These are phyloP conservation scores for Priceomyces fermenticarens DNA, from an alignment of 805 yeast species.

Conservation along the genomic window DNA sequence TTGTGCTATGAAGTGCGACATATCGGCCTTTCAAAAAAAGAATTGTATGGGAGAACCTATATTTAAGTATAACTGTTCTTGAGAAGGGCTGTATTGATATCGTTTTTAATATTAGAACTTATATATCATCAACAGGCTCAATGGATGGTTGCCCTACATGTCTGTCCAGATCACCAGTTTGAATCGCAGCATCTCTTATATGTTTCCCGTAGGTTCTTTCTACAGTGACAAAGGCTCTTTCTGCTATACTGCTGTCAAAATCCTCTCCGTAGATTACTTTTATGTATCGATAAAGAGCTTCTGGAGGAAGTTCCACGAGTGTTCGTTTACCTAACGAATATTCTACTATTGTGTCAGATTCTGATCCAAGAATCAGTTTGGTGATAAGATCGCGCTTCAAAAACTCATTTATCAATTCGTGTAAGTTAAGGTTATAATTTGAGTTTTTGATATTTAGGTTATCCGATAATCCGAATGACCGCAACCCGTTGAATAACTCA, in stretches of 20 bases:
- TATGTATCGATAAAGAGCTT: slow-evolving; percentile 22
- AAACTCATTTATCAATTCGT: slow-evolving; percentile 23
- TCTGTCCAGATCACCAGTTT: too few species aligned
- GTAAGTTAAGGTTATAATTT: slow-evolving; percentile 16
- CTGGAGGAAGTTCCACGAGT: slow-evolving; percentile 29
- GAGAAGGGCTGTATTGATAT: too few species aligned
- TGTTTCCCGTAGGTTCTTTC: slow-evolving; percentile 21
- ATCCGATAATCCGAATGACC: slow-evolving; percentile 25
- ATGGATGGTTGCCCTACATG: too few species aligned
- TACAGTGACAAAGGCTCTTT: slow-evolving; percentile 19
- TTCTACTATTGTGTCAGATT: slow-evolving; percentile 16
- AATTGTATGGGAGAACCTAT: too few species aligned
- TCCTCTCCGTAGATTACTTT: slow-evolving; percentile 20
- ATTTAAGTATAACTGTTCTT: too few species aligned
- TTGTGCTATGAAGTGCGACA: too few species aligned
- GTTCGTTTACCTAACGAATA: slow-evolving; percentile 33
- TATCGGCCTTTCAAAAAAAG: too few species aligned
- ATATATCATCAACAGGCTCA: too few species aligned
- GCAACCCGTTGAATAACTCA: slow-evolving; percentile 19
- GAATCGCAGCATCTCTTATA: not conserved
- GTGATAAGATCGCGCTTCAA: slow-evolving; percentile 27
- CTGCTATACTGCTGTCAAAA: slow-evolving; percentile 17
- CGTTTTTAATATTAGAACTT: too few species aligned
- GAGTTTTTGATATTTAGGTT: slow-evolving; percentile 17
- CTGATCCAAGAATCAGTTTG: slow-evolving; percentile 11